Base-by-base conservation (phyloP, 768 basidiomycete species). In the Melanogaster broomeanus region DNA sequence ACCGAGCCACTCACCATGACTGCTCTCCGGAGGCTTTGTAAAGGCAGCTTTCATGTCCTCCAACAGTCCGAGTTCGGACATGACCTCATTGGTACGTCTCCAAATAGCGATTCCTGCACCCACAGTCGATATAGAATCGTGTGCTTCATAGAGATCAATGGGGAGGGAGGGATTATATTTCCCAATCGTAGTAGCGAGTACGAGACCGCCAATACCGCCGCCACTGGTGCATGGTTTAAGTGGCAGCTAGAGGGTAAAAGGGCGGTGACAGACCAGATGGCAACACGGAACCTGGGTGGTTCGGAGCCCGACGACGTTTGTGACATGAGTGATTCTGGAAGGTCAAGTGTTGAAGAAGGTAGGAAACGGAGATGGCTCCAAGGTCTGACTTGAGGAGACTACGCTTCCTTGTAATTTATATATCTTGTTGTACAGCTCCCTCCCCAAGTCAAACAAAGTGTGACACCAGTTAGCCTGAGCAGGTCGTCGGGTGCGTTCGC, bases 71-170 rank as follows among this genome's bases (percentile, higher is more conserved):
- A 82, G 74, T 12, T 63, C 59, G 24, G 72, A 62, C 53, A 82
- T 56, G n/a, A 79, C 67, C 5, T 63, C 65, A 74, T 76, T 76
- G 8, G 78, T 78, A 34, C 77, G 65, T 9, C 61, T 61, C 79
- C 78, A 79, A 6, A 80, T 66, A 63, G 74, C 37, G 66, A 78
- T 39, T 62, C 80, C 76, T 6, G 72, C 73, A 6, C 77, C 77
- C 12, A 68, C 57, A 9, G 70, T 69, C 9, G 70, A 69, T 24
- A 78, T 67, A 24, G 71, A 69, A 2, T 71, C 57, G 18, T 70
- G 74, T 3, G 77, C 71, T 64, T 82, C 81, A 52, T 81, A 82
- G 4, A 81, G 52, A 50, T 76, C 66, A 13, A 77, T 66, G 49
- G 72, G 64, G 18, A 77, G 59, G 1, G 52, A 51, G 16, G 55